phyloP scores from a whole-genome alignment of 2,329 filamentous ascomycete genomes.

The Cryphonectria carpinicola region DNA sequence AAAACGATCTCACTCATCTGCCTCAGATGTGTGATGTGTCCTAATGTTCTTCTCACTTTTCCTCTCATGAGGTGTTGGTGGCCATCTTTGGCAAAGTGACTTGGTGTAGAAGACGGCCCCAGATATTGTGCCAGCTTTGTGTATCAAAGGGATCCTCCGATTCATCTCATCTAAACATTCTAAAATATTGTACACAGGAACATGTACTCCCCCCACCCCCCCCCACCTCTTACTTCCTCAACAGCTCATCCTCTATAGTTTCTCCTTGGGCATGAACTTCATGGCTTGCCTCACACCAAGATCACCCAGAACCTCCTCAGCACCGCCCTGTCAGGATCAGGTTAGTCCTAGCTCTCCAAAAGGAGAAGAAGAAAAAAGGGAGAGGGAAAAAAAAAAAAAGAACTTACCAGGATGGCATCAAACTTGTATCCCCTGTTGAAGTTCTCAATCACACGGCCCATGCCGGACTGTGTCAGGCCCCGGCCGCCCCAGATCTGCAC shows the following conservation, averaged over 20 bases:
- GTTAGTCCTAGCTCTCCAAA: not conserved
- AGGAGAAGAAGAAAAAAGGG: no score
- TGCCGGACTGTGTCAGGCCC: constrained; percentile 78
- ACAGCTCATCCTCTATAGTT: constrained; percentile 57
- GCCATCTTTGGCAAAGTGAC: no score
- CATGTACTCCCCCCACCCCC: not conserved
- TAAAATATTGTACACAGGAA: not conserved
- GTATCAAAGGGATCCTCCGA: not conserved
- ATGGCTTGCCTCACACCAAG: constrained; percentile 83
- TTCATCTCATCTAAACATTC: not conserved
- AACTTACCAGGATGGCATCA: constrained; percentile 63
- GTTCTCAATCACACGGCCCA: constrained; percentile 82
- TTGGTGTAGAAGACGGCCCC: not conserved
- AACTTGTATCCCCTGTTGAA: constrained; percentile 87
- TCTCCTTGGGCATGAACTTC: constrained; percentile 82
- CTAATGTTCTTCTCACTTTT: no score
- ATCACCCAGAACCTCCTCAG: constrained; percentile 82
- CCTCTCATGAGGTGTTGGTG: no score
- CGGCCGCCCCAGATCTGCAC: constrained; percentile 87
- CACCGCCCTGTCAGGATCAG: constrained; percentile 59
- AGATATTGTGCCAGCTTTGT: not conserved
- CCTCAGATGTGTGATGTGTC: no score
- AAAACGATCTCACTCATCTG: no score
- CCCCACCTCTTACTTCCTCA: not conserved
- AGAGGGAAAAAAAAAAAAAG: no score